Base-by-base conservation (phyloP, 2,329 filamentous ascomycete species). In the Orbilia javanica region DNA sequence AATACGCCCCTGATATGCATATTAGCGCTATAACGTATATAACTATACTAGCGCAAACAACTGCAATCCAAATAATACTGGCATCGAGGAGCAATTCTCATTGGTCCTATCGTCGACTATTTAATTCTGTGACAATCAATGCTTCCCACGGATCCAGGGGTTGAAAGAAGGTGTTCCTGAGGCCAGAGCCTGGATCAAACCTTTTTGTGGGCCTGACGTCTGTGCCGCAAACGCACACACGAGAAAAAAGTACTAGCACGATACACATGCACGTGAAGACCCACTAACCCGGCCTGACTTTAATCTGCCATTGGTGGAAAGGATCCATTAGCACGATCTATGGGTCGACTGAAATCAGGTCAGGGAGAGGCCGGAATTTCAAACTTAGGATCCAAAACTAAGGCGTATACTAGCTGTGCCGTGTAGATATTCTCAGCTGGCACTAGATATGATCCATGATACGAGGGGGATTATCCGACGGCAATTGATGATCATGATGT, bases 141-240 rank as follows among this genome's bases (percentile, higher is more conserved):
- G 7, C 29, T 31, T 31, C 29, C 29, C 7, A 31, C 29, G 29
- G 29, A 31, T 31, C 29, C 29, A 46, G n/a, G n/a, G 34, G 34
- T 11, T 8, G 13, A 3, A 39, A 6, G 25, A 25, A 50, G 13
- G 48, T 4, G 25, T 18, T 22, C 8, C 55, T 60, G 42, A 60
- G 34, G 55, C 34, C 34, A 27, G 55, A 42, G 10, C 15, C 4
- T 8, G 18, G 42, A 1, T 25, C 10, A 60, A 22, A 18, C 3
- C 5, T 11, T 42, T 42, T 60, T 60, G 31, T 60, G 55, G 55
- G 55, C 55, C 55, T 60, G 55, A 10, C 18, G n/a, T 60, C 18
- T 42, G 55, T 60, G 55, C 55, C 55, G 15, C 55, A 11, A 13
- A 6, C 20, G 3, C 7, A 10, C 55, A 27, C 4, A 18, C 5